Evolutionary conservation across 495 filamentous ascomycete species (phyloP).

Genomic region (Coniosporium apollinis): DNA sequence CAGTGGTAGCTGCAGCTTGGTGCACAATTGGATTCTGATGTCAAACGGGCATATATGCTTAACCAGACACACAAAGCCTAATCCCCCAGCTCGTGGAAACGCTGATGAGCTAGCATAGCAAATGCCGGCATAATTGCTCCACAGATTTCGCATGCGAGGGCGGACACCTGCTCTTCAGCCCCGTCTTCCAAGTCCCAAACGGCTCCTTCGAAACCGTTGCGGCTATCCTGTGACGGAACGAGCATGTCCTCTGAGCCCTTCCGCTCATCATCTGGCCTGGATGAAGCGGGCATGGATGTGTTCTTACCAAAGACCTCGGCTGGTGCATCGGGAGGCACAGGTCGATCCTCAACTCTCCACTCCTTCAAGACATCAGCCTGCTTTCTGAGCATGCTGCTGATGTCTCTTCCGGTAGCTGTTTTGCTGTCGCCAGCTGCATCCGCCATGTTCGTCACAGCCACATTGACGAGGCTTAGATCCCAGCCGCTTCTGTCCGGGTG

Average conservation of each 20-base stretch:
- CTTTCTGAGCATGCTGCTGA: constrained; percentile 25
- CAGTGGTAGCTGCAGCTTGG: too few species aligned
- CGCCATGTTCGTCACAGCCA: constrained; percentile 76
- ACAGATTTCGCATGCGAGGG: constrained; percentile 42
- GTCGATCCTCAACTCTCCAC: constrained; percentile 39
- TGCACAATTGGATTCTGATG: too few species aligned
- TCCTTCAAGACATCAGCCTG: constrained; percentile 48
- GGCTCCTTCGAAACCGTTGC: too few species aligned
- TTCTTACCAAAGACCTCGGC: too few species aligned
- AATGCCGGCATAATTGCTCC: constrained; percentile 51
- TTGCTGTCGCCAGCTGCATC: constrained; percentile 31
- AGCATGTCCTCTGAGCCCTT: too few species aligned
- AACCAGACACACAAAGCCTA: too few species aligned
- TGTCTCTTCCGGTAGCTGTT: constrained; percentile 22
- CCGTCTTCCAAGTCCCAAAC: constrained; percentile 32
- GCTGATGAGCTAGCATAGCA: constrained; percentile 52
- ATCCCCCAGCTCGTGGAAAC: constrained; percentile 42
- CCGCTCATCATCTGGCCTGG: too few species aligned
- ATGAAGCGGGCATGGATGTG: too few species aligned
- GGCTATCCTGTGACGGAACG: too few species aligned
- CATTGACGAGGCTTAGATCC: constrained; percentile 68
- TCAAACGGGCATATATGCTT: too few species aligned
- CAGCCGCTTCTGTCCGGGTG: constrained; percentile 53
- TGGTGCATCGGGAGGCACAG: constrained; percentile 18
- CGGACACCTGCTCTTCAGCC: constrained; percentile 19